Base-by-base conservation (phyloP, 306 rosid species). In the Pterocarpus macrocarpus region DNA sequence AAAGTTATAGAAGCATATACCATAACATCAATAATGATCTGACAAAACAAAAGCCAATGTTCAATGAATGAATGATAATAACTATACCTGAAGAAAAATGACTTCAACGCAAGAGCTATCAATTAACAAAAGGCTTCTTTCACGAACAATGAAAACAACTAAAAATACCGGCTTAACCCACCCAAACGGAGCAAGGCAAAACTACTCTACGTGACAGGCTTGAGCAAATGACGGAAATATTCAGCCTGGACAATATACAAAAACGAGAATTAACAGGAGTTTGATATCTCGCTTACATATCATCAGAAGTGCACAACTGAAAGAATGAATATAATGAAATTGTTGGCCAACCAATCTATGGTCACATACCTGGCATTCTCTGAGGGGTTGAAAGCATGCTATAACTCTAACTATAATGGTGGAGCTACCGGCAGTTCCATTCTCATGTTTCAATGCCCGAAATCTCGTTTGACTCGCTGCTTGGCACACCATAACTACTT, bases 401-500 rank as follows among this genome's bases (percentile, higher is more conserved):
- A 94, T 92, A 12, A 94, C 88, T 92, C 93, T 89, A 86, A 94
- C 97, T 77, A 94, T 82, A 56, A 94, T 92, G 87, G 97, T 87
- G 71, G 97, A 88, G 64, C 82, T 76, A 85, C 98, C 97, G 36
- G 94, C 91, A 75, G 77, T 87, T 89, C 97, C 98, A 83, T 78
- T 94, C 81, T 89, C 94, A 84, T 94, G 94, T 92, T 92, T 94
- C 90, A 88, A 89, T 86, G 96, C 96, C 87, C 98, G 96, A 92
- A 94, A 94, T 94, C 90, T 94, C 82, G 98, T 94, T 87, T 94
- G 96, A 81, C 92, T 73, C 55, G 98, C 98, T 82, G 98, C 92
- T 92, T 94, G 97, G 96, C 98, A 77, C 80, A 92, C 98, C 98
- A 94, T 92, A 88, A 92, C 97, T 94, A 94, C 87, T 83, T 73